Evolutionary conservation across 1,284 basidiomycete genomes (phyloP), one percentile per base, ranked within the genome.

Genomic region (Malassezia japonica): DNA sequence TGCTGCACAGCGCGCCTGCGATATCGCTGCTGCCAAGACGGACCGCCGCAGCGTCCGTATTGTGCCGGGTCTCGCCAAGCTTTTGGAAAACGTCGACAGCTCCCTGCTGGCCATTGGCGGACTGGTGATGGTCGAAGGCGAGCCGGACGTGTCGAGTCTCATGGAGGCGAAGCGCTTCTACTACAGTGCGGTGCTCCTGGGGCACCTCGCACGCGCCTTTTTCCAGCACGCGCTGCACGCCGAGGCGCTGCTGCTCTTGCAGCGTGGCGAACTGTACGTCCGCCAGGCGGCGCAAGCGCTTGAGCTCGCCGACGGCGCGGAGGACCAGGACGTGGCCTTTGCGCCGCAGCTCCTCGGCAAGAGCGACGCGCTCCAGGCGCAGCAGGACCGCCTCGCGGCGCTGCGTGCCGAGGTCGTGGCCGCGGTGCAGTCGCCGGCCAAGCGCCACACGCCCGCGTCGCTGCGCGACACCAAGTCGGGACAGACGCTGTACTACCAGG

Each of bases 161-260:
- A 52, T 72, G 27, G 70, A 72, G 41, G 66, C 66, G 24, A 70
- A 72, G 50, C 57, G 62, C 3, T 64, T 62, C 2, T 67, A 60
- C 61, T 70, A 67, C 62, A 56, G 62, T 21, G 59, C 64, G 39
- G 61, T 64, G 48, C 57, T 69, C 34, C 49, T 70, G 9, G 50
- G 53, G 28, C 60, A 65, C 31, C 59, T 72, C 15, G 67, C 65
- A 4, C 50, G 56, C 12, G 68, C 66, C 16, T 70, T 65, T 51
- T 40, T 51, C 12, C 55, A 62, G 37, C 58, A 64, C 10, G 55
- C 51, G 13, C 57, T 56, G 9, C 48, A 55, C 9, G 57, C 60
- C 16, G 59, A 70, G 37, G 64, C 68, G 20, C 48, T 65, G 8
- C 55, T 72, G n/a, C 55, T 72, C 18, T 54, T 67, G 28, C 58